A percentile compares a stretch with the other conserved stretches of the same genome.
Conservation (phyloP, 2,329 filamentous ascomycete genomes). For the Penicillium sp. region DNA sequence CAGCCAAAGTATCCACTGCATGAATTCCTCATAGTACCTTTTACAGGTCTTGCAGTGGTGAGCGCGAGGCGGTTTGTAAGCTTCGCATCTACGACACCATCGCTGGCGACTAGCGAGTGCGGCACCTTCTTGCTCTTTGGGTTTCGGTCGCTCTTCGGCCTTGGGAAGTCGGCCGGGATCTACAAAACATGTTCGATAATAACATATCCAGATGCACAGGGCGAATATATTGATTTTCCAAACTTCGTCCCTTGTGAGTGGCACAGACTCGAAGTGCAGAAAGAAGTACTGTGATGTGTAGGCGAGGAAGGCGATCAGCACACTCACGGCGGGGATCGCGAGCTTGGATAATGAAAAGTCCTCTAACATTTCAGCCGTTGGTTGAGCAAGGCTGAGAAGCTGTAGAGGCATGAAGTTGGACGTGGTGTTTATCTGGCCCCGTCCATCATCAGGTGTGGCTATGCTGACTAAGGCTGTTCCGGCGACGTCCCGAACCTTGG, state of each 20-base stretch:
- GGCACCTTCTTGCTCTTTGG: conserved; percentile 20
- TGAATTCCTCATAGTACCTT: conserved; percentile 44
- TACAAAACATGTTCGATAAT: conserved; percentile 57
- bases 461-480: conserved; percentile 15
- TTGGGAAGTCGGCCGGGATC: conserved; percentile 57
- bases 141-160: conserved; percentile 34
- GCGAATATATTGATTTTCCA: conserved; percentile 56
- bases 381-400: not conserved
- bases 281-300: conserved; percentile 62
- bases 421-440: conserved; percentile 17
- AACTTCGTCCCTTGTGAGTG: conserved; percentile 50
- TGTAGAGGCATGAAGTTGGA: conserved; percentile 5
- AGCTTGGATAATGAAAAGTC: conserved; percentile 40
- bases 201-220: conserved; percentile 57
- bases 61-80: conserved; percentile 60
- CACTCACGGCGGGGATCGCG: conserved; percentile 54
- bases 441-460: not conserved
- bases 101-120: conserved; percentile 34
- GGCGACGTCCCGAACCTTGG: too few relatives aligned
- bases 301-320: conserved; percentile 58
- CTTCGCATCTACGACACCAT: conserved; percentile 63
- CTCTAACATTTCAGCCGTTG: conserved; percentile 18
- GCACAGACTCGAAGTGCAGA: conserved; percentile 51
- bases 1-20: not conserved
- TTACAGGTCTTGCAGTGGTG: conserved; percentile 65